Evolutionary conservation across 805 yeast species (phyloP).

Genomic region (Kodamaea kakaduensis): DNA sequence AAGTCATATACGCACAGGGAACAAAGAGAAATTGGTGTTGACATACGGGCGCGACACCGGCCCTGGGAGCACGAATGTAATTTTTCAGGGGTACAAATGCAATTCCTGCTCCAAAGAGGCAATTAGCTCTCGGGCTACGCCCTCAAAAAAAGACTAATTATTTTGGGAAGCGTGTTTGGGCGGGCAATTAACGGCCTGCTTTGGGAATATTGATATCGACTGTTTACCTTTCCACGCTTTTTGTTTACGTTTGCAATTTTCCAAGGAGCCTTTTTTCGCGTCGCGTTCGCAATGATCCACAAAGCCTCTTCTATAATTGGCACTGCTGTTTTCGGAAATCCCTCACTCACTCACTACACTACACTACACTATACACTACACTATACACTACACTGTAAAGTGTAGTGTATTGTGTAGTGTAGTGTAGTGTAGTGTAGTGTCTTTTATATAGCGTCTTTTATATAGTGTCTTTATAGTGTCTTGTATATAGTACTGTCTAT

Average conservation of each 20-base stretch:
- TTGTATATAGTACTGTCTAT: no score
- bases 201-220: slow-evolving; percentile 2
- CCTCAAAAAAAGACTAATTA: background rate
- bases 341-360: no score
- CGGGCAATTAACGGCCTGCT: slow-evolving; percentile 1
- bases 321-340: no score
- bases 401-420: no score
- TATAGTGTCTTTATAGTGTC: no score
- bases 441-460: no score
- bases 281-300: slow-evolving; percentile 1
- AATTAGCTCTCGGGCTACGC: background rate
- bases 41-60: slow-evolving; percentile 1
- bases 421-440: no score
- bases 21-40: slow-evolving; percentile 2
- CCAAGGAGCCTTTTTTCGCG: slow-evolving; percentile 3
- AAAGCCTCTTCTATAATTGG: background rate
- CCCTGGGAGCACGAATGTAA: background rate
- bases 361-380: no score
- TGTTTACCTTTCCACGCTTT: slow-evolving; percentile 2
- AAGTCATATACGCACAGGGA: slow-evolving; percentile 2
- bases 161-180: slow-evolving; percentile 1
- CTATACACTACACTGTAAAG: no score
- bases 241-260: slow-evolving; percentile 1
- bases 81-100: slow-evolving; percentile 2
- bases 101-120: background rate